Evolutionary conservation across 2,329 filamentous ascomycete species (phyloP), one percentile per base, ranked within the genome.

Genomic region (Escovopsis weberi): DNA sequence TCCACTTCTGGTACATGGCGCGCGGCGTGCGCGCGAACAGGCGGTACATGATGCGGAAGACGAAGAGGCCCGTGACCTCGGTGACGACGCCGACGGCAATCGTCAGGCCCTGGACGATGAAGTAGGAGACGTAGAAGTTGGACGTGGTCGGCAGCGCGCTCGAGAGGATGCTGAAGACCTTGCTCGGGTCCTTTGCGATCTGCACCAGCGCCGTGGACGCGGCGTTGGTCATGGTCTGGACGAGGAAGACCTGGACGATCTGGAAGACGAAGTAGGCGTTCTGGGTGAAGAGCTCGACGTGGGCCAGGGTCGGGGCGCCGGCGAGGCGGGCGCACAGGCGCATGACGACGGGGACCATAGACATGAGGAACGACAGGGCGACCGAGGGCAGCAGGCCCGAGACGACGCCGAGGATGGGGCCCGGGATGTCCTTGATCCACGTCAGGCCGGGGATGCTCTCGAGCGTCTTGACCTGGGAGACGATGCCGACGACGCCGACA

Each of bases 41-140:
- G 52, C 74, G 82, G 57, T 82, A 81, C 35, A 88, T 62, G 4
- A 74, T 49, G 33, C 79, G 74, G 56, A 82, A 82, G 41, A 88
- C 59, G 45, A 87, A 61, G 45, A 89, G 69, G 11, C 82, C 65
- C 2, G 64, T 55, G 11, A 66, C 82, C 54, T 88, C 83, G 34
- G 88, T 72, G 11, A 94, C 61, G 11, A 80, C 76, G 42, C 77
- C 72, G 1, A 82, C 72, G n/a, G 85, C 80, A 49, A 88, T 76
- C 0, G 78, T 81, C 39, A 94, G 66, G 40, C 85, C 87, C 59
- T 94, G 86, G 1, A 94, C 69, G 35, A 94, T 77, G 50, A 94
- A 88, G 64, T 93, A 94, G 12, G 63, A 85, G 41, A 96, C 81
- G 64, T 95, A 98, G 56, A 96, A 93, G 65, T 94, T 96, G 48